phyloP scores from a whole-genome alignment of 768 basidiomycete genomes.

The Lactarius evosmus region DNA sequence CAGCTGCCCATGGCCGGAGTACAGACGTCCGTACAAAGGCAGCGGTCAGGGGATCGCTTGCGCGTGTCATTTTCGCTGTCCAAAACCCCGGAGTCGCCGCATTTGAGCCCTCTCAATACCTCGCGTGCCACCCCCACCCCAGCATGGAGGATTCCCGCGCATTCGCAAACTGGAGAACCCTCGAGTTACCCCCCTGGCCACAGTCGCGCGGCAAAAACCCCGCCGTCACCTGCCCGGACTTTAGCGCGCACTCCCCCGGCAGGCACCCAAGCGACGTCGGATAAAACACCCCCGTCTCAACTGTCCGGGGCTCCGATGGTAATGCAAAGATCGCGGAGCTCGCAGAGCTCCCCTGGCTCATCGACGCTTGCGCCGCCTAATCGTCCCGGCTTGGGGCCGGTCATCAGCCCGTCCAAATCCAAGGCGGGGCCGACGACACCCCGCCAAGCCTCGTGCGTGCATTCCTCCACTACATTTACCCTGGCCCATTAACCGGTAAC shows the following conservation, averaged over 20 bases:
- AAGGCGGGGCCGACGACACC: slow-evolving; percentile 33
- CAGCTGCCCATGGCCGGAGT: slow-evolving; percentile 22
- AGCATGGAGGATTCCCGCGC: neutral
- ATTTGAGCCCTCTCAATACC: neutral
- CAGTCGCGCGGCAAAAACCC: neutral
- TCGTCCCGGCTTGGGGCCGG: slow-evolving; percentile 52
- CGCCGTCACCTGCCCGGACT: neutral
- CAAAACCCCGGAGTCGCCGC: slow-evolving; percentile 14
- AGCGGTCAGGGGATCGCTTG: slow-evolving; percentile 19
- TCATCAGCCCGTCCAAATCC: slow-evolving; percentile 50
- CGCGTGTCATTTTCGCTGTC: slow-evolving; percentile 19
- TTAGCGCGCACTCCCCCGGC: slow-evolving; percentile 2
- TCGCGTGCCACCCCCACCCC: neutral
- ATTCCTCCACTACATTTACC: neutral
- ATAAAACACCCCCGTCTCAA: neutral
- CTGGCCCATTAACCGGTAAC: neutral
- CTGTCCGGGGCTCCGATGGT: neutral
- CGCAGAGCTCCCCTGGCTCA: neutral
- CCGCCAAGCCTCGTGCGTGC: slow-evolving; percentile 52
- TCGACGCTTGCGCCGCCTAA: neutral
- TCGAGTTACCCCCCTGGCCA: neutral
- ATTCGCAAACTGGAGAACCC: neutral
- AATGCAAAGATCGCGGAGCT: slow-evolving; percentile 11
- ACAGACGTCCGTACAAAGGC: slow-evolving; percentile 1
- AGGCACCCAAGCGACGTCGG: neutral